phyloP scores from a whole-genome alignment of 768 basidiomycete genomes.

The Naematelia aurantialba region DNA sequence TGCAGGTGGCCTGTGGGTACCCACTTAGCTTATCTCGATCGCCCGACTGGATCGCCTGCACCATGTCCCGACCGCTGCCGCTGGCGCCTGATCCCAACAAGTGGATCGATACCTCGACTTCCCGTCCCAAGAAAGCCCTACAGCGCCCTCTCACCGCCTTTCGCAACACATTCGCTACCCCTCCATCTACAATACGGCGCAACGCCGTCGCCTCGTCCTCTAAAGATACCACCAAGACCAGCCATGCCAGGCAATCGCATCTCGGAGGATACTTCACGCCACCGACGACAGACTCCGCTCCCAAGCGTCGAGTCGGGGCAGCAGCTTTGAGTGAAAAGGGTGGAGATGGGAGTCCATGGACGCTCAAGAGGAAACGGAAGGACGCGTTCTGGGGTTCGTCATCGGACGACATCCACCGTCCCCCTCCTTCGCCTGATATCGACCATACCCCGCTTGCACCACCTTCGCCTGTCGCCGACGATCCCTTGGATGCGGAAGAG shows the following conservation, averaged over 20 bases:
- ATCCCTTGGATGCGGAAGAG: neutral
- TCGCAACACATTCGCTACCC: slow-evolving; percentile 26
- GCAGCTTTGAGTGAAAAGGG: neutral
- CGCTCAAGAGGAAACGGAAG: neutral
- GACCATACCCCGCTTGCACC: neutral
- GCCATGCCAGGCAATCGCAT: slow-evolving; percentile 11
- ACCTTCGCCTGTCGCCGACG: neutral
- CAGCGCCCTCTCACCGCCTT: slow-evolving; percentile 32
- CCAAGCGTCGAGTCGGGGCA: neutral
- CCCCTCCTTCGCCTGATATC: too few relatives aligned
- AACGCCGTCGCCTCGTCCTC: slow-evolving; percentile 4
- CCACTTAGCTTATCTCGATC: too few relatives aligned
- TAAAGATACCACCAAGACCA: neutral
- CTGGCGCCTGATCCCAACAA: slow-evolving; percentile 32
- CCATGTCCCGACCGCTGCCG: slow-evolving; percentile 22
- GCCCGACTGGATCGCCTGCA: too few relatives aligned
- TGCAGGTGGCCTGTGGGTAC: too few relatives aligned
- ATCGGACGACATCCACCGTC: neutral
- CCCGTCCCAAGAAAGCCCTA: slow-evolving; percentile 6
- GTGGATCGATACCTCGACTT: slow-evolving; percentile 33
- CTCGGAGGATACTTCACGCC: slow-evolving; percentile 24
- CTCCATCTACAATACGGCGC: slow-evolving; percentile 13
- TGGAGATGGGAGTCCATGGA: neutral
- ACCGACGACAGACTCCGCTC: slow-evolving; percentile 9
- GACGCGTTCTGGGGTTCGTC: slow-evolving; percentile 8